Conservation (phyloP, 192 early-diverging fungal species). For the Entomortierella beljakovae region DNA sequence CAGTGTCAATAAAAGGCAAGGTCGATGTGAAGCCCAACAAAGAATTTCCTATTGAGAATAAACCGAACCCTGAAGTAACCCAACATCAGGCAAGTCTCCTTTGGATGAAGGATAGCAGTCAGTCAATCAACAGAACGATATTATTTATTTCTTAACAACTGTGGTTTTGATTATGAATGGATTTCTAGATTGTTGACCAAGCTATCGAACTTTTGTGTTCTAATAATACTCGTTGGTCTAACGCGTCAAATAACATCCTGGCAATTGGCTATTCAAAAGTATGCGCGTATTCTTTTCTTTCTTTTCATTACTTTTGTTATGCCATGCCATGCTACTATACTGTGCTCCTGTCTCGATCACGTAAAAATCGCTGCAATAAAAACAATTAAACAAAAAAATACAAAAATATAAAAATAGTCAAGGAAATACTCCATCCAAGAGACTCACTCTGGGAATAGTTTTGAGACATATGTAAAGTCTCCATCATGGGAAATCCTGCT, state of each 20-base stretch:
- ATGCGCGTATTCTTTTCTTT: neutral
- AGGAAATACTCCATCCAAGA: slow-evolving; percentile 4
- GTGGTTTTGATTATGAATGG: neutral
- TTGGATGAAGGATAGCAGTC: no score
- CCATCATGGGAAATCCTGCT: slow-evolving; percentile 17
- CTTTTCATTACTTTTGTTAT: neutral
- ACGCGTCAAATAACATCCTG: slow-evolving; percentile 16
- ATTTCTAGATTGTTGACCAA: slow-evolving; percentile 14
- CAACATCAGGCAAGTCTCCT: slow-evolving; percentile 13
- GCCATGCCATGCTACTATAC: neutral
- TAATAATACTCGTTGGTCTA: neutral
- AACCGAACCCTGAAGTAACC: neutral
- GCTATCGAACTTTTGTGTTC: slow-evolving; percentile 30
- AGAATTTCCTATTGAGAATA: slow-evolving; percentile 12
- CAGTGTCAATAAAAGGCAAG: neutral
- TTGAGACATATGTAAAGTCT: slow-evolving; percentile 28
- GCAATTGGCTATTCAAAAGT: slow-evolving; percentile 30
- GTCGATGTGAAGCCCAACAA: neutral
- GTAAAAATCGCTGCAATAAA: neutral
- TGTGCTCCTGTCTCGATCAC: neutral
- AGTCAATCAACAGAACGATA: no score
- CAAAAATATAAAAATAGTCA: neutral
- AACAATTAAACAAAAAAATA: neutral
- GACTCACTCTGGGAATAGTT: slow-evolving; percentile 19
- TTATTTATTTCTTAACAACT: neutral